Conservation (phyloP, 306 rosid species). For the Echinosophora koreensis region DNA sequence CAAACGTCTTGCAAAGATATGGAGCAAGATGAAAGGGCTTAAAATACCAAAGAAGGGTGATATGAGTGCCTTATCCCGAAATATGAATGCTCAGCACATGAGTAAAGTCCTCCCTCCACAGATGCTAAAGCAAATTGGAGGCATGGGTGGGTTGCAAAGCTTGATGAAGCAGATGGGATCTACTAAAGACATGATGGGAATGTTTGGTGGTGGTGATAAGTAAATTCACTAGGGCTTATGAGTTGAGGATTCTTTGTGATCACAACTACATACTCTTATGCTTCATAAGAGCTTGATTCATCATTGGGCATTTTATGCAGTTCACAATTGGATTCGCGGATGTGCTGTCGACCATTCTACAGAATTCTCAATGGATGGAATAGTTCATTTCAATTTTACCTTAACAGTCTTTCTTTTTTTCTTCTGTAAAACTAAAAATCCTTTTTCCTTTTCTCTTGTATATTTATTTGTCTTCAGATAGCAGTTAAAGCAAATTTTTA, state of each 20-base stretch:
- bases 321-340: conserved; percentile 25
- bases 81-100: conserved; percentile 88
- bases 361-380: conserved; percentile 32
- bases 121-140: conserved; percentile 89
- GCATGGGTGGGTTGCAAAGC: conserved; percentile 85
- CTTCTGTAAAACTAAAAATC: conserved; percentile 37
- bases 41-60: conserved; percentile 89
- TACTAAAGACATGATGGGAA: conserved; percentile 84
- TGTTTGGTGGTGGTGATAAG: conserved; percentile 79
- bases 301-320: conserved; percentile 29
- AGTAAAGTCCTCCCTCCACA: conserved; percentile 87
- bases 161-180: conserved; percentile 93
- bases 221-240: conserved; percentile 41
- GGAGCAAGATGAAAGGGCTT: conserved; percentile 85
- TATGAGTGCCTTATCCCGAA: conserved; percentile 74
- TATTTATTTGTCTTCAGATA: conserved; percentile 45
- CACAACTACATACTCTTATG: conserved; percentile 1
- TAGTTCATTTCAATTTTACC: conserved; percentile 25
- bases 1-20: conserved; percentile 81
- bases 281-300: conserved; percentile 30
- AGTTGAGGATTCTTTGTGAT: conserved; percentile 32
- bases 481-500: conserved; percentile 30
- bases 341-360: conserved; percentile 30
- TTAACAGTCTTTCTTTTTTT: background rate
- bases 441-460: conserved; percentile 30